These are phyloP conservation scores for Calonectria crousiana DNA, from an alignment of 2,329 filamentous ascomycete species.

Conservation along the genomic window DNA sequence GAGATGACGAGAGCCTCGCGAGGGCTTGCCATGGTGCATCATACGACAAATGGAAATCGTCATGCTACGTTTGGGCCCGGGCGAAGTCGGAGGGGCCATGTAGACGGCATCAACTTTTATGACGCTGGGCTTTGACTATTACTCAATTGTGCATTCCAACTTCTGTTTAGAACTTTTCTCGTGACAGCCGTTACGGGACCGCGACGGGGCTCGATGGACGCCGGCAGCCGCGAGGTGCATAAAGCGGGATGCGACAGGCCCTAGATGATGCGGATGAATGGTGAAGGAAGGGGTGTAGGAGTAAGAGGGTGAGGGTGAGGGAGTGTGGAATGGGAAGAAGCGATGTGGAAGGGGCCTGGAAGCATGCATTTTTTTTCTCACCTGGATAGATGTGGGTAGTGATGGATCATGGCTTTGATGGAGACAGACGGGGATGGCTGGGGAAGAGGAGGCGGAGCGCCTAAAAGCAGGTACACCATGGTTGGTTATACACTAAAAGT, in stretches of 20 bases:
- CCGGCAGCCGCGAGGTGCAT: slow-evolving; percentile 34
- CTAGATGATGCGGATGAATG: slow-evolving; percentile 25
- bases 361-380: slow-evolving; percentile 21
- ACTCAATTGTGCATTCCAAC: slow-evolving; percentile 38
- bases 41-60: slow-evolving; percentile 40
- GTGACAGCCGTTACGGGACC: slow-evolving; percentile 35
- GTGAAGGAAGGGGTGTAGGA: slow-evolving; percentile 20
- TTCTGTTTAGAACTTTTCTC: slow-evolving; percentile 36
- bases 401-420: slow-evolving; percentile 19
- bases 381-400: slow-evolving; percentile 28
- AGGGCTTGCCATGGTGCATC: slow-evolving; percentile 26
- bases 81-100: slow-evolving; percentile 36
- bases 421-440: slow-evolving; percentile 18
- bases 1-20: slow-evolving; percentile 27
- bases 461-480: slow-evolving; percentile 22
- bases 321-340: slow-evolving; percentile 10
- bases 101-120: slow-evolving; percentile 28
- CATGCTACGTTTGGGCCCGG: slow-evolving; percentile 37
- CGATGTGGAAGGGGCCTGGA: slow-evolving; percentile 38
- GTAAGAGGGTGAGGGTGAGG: background rate
- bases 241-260: slow-evolving; percentile 30
- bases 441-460: slow-evolving; percentile 21
- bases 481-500: background rate
- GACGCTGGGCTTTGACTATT: slow-evolving; percentile 35
- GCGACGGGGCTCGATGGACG: slow-evolving; percentile 32